Base-by-base conservation (phyloP, 2,329 filamentous ascomycete species). In the Verticillium nubilum region DNA sequence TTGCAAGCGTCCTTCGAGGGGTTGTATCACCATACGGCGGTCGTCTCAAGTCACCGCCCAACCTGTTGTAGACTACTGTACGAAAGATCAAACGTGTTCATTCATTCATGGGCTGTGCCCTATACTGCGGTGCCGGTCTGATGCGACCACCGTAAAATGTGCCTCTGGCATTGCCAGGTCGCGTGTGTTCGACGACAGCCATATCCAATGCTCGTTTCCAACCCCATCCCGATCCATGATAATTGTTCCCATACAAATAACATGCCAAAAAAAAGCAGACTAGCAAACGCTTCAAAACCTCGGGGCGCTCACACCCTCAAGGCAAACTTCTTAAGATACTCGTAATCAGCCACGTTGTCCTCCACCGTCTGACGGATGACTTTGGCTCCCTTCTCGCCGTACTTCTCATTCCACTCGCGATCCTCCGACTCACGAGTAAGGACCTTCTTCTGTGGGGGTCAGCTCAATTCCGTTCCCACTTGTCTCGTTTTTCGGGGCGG, bases 301-400 rank as follows among this genome's bases (percentile, higher is more conserved):
- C 29, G 29, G 2, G 2, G 29, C 5, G 9, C 9, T 31, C 73
- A 85, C 62, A 85, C 77, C 73, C 84, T 83, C 68, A 92, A 80
- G 62, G 86, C 86, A 74, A 91, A 95, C 67, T 85, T 82, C 82
- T 90, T 93, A 73, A 95, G 76, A 70, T 93, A 92, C 74, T 94
- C 89, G 72, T 95, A 95, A 70, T 92, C 82, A 56, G 81, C 78
- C 54, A 90, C 76, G 68, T 92, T 93, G 58, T 83, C 86, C 62
- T 90, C 82, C 37, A 93, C 90, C 13, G 83, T 87, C 66, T 86
- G 78, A 61, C 86, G 79, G 69, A 95, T 94, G 54, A 87, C 72
- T 70, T 85, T 86, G 59, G 88, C 86, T 13, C 80, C 89, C 68
- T 92, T 82, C 54, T 86, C 81, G 33, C 91, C 91, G 67, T 84